Evolutionary conservation across 208 protist species (phyloP).

Genomic region (Wallacemonas sp.): DNA sequence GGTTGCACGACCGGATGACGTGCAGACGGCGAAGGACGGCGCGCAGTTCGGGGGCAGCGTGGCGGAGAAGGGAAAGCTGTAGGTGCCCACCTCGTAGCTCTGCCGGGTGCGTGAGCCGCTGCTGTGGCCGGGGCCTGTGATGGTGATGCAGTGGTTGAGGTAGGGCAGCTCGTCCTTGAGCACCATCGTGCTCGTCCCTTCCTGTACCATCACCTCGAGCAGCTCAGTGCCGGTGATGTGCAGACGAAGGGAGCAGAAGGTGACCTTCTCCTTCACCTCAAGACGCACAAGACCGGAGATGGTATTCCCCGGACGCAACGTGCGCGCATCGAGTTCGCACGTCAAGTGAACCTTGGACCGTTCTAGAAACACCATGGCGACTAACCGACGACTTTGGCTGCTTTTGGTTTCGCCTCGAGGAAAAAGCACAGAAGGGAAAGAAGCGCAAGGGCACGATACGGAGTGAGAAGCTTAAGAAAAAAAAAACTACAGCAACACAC

Average conservation of each 20-base stretch:
- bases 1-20: not conserved
- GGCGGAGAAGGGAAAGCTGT: slow-evolving; percentile 26
- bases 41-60: slow-evolving; percentile 11
- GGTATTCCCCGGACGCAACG: not conserved
- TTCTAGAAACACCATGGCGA: slow-evolving; percentile 22
- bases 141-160: slow-evolving; percentile 20
- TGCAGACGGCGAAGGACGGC: slow-evolving; percentile 16
- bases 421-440: not conserved
- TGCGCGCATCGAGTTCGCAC: not conserved
- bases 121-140: slow-evolving; percentile 13
- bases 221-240: slow-evolving; percentile 10
- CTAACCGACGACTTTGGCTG: no score
- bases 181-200: slow-evolving; percentile 4
- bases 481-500: no score
- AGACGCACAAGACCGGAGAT: slow-evolving; percentile 19
- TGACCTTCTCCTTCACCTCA: slow-evolving; percentile 20
- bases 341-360: slow-evolving; percentile 22
- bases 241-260: slow-evolving; percentile 20
- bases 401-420: no score
- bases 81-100: slow-evolving; percentile 20
- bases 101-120: slow-evolving; percentile 7
- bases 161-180: slow-evolving; percentile 15
- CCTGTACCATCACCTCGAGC: slow-evolving; percentile 13
- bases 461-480: no score
- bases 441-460: no score